These are phyloP conservation scores for Calonectria pauciramosa DNA, from an alignment of 2,329 filamentous ascomycete species.

Conservation along the genomic window DNA sequence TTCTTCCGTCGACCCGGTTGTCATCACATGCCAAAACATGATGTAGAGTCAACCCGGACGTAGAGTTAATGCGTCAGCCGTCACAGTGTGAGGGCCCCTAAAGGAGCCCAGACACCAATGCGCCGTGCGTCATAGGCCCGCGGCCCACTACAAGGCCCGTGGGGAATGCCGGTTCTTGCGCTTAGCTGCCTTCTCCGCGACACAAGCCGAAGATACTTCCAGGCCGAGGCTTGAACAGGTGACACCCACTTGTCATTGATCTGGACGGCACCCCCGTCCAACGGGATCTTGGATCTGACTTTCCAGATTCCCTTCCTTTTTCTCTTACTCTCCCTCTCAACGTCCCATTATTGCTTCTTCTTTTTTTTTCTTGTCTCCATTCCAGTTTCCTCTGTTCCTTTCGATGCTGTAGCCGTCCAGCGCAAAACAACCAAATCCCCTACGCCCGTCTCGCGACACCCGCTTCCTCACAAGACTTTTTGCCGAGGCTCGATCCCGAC, in stretches of 20 bases:
- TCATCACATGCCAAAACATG: conserved; percentile 28
- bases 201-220: conserved; percentile 32
- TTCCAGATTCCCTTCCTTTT: background rate
- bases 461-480: conserved; percentile 9
- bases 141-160: conserved; percentile 6
- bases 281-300: conserved; percentile 21
- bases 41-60: background rate
- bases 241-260: conserved; percentile 31
- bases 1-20: conserved; percentile 8
- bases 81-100: background rate
- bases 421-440: conserved; percentile 12
- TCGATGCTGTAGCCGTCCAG: conserved; percentile 16
- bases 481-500: conserved; percentile 38
- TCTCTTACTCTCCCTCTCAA: conserved; percentile 1
- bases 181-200: conserved; percentile 27
- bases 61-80: background rate
- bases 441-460: conserved; percentile 15
- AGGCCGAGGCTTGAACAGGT: conserved; percentile 35
- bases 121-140: conserved; percentile 27
- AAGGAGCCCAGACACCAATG: background rate
- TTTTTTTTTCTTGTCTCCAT: background rate
- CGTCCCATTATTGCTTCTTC: background rate
- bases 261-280: conserved; percentile 19
- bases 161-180: conserved; percentile 27
- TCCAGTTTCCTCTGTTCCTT: background rate